Evolutionary conservation across 805 yeast genomes (phyloP), one percentile per base, ranked within the genome.

Genomic region (Starmerella floris): DNA sequence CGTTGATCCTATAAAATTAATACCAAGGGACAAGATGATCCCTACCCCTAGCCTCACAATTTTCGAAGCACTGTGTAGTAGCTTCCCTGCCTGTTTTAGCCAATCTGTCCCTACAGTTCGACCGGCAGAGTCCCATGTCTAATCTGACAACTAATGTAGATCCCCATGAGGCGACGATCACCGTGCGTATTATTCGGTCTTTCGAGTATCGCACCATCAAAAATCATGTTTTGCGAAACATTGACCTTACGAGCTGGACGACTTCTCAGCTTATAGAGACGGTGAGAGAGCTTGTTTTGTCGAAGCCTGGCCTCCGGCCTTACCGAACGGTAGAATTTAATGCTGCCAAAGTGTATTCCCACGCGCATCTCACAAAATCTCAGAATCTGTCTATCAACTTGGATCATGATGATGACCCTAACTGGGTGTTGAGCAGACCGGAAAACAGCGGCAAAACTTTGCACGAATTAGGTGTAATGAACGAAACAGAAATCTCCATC

Each of bases 281-380:
- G 45, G 65, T 79, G 9, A 52, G 65, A 33, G 51, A 68, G 23
- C 61, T 62, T 23, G 69, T 74, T 35, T 58, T 66, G 32, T 71
- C 79, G 4, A 69, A 74, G 13, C 84, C 91, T 5, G 76, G 74
- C 0, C 73, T 77, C 45, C 70, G 95, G 55, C 94, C 97, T 2
- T 87, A 76, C 61, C 70, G 96, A 56, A 81, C 70, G 46, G 82
- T 83, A 9, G 66, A 52, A 5, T 54, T 55, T 38, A 82, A 88
- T 56, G 68, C 87, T 0, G 59, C 88, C 43, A 91, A 91, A 61
- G 70, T 91, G 5, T 91, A 91, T 63, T 81, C 95, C 23, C 85
- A 84, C 57, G 97, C 98, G 0, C 97, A 88, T 60, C 91, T 93
- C 11, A 73, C 94, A 25, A 91, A 91, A 63, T 83, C 95, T 2